Percentiles rank a stretch among this genome's conserved stretches.
phyloP scores from a whole-genome alignment of 768 basidiomycete genomes.

The Daedaleopsis sinensis region DNA sequence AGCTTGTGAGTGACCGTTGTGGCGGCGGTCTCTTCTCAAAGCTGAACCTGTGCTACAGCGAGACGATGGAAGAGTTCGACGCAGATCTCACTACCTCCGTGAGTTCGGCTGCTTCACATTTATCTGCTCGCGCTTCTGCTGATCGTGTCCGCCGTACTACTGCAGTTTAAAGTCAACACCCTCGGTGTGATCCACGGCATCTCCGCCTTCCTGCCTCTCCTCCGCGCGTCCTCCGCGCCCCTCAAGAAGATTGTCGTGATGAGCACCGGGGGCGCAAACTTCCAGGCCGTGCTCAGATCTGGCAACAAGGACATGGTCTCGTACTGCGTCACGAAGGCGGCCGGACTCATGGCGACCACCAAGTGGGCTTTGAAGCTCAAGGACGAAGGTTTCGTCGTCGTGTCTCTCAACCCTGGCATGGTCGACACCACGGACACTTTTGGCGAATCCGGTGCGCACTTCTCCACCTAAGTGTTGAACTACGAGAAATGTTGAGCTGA shows the following conservation, averaged over 20 bases:
- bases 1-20: constrained; percentile 18
- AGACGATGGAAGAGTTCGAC: constrained; percentile 13
- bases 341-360: constrained; percentile 38
- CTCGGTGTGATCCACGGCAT: constrained; percentile 28
- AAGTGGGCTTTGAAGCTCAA: constrained; percentile 39
- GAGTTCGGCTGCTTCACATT: not conserved
- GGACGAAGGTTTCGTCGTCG: constrained; percentile 36
- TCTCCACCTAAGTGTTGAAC: too few relatives aligned
- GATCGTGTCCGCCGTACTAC: not conserved
- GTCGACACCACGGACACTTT: constrained; percentile 28
- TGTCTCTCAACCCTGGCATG: constrained; percentile 39
- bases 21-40: not conserved
- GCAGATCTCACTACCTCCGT: constrained; percentile 8
- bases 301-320: constrained; percentile 18
- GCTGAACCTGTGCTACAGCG: not conserved
- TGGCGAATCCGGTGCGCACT: not conserved
- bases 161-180: constrained; percentile 39
- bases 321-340: constrained; percentile 42
- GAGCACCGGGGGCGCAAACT: constrained; percentile 34
- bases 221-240: constrained; percentile 37
- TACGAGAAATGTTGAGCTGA: too few relatives aligned
- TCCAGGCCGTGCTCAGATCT: constrained; percentile 25
- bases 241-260: constrained; percentile 40
- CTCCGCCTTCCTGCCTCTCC: constrained; percentile 19
- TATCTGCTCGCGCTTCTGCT: not conserved